Percentiles rank a stretch among this genome's conserved stretches.
Conservation (phyloP, 257 asterid species). For the Solanum verrucosum region DNA sequence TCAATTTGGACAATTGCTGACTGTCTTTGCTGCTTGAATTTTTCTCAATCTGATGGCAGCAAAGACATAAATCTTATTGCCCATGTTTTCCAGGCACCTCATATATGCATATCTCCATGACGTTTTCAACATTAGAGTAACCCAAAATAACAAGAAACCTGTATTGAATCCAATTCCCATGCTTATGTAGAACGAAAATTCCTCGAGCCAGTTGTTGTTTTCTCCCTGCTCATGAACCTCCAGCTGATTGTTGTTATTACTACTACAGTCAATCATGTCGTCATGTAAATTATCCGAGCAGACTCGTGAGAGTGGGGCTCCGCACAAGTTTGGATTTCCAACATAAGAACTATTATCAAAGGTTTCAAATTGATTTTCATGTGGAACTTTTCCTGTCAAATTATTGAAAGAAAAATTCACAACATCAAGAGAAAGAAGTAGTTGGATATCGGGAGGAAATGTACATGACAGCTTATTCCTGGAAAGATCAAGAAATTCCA, state of each 20-base stretch:
- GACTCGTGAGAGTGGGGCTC: neutral
- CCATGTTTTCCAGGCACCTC: neutral
- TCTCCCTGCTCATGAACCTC: neutral
- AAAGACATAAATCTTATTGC: neutral
- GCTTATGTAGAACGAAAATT: neutral
- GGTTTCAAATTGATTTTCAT: rapidly evolving
- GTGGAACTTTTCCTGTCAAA: neutral
- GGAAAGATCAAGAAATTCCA: neutral
- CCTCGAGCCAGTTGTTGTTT: neutral
- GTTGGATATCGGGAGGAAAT: neutral
- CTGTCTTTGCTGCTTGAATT: neutral
- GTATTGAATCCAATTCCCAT: too few species aligned
- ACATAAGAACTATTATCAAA: neutral
- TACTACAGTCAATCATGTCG: neutral
- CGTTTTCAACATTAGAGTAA: neutral
- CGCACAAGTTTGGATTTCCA: neutral
- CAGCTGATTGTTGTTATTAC: neutral
- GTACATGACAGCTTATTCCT: neutral
- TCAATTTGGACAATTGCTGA: neutral
- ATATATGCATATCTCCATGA: neutral
- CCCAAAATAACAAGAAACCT: too few species aligned
- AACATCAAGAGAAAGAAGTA: too few species aligned
- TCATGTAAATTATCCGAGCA: neutral
- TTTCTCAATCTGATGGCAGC: neutral
- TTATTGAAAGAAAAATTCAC: neutral